phyloP scores from a whole-genome alignment of 352 stramenopile species.

The Elongisporangium undulatum region DNA sequence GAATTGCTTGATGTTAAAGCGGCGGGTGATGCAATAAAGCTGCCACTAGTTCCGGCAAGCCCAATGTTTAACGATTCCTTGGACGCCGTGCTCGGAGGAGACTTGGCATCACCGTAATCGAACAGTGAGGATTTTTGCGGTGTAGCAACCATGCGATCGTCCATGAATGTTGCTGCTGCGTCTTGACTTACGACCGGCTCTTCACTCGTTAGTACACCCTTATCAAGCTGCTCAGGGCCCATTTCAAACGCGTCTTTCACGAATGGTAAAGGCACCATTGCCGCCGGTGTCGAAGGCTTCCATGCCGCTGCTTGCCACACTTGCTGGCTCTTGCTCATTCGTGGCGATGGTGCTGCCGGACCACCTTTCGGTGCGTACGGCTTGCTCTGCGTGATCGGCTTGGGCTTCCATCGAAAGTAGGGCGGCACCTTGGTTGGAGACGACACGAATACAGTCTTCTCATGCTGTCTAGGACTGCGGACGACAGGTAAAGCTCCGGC shows the following conservation, averaged over 20 bases:
- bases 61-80: not conserved
- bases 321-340: not conserved
- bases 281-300: not conserved
- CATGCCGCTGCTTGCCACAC: not conserved
- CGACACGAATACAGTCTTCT: constrained; percentile 33
- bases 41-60: not conserved
- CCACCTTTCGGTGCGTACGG: not conserved
- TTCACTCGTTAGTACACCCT: not conserved
- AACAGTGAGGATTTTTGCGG: constrained; percentile 9
- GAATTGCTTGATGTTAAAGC: not conserved
- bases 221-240: not conserved
- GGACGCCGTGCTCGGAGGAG: not conserved
- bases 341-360: not conserved
- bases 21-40: not conserved
- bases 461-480: constrained; percentile 23
- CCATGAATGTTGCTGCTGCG: not conserved
- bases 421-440: constrained; percentile 41
- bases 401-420: constrained; percentile 64
- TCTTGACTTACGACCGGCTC: not conserved
- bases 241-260: not conserved
- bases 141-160: not conserved
- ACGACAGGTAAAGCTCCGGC: constrained; percentile 50
- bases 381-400: constrained; percentile 11
- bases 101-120: constrained; percentile 13
- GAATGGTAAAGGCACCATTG: not conserved